Conservation (phyloP, 768 basidiomycete species). For the Amanita phalloides region DNA sequence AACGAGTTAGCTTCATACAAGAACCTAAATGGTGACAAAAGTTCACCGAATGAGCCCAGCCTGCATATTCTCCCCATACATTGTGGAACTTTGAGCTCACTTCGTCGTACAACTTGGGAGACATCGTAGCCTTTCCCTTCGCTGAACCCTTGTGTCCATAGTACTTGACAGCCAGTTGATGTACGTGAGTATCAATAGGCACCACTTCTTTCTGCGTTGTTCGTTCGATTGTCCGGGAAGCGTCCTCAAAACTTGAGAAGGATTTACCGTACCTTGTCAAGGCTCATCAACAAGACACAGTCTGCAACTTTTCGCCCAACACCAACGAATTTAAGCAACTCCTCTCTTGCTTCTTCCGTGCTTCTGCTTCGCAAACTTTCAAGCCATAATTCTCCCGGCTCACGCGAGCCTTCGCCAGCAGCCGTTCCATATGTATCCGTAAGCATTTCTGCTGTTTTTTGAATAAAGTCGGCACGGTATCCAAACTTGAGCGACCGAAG, state of each 20-base stretch:
- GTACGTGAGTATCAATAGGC: constrained; percentile 93
- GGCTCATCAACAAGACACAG: constrained; percentile 85
- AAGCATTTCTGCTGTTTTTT: constrained; percentile 72
- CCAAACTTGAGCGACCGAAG: constrained; percentile 89
- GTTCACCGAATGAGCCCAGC: constrained; percentile 82
- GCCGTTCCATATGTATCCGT: constrained; percentile 36
- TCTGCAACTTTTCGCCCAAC: constrained; percentile 97
- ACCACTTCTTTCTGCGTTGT: constrained; percentile 64
- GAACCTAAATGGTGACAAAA: background rate
- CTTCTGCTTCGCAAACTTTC: constrained; percentile 32
- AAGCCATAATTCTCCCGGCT: constrained; percentile 56
- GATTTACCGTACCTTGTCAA: constrained; percentile 58
- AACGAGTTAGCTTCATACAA: background rate
- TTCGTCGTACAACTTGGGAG: constrained; percentile 66
- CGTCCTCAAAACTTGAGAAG: background rate
- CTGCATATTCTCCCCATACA: constrained; percentile 79
- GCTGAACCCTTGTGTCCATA: constrained; percentile 50
- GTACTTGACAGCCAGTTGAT: constrained; percentile 77
- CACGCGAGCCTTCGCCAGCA: constrained; percentile 15
- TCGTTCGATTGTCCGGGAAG: background rate
- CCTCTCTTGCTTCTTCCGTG: constrained; percentile 55
- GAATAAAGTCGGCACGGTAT: constrained; percentile 88
- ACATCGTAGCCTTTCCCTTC: constrained; percentile 48
- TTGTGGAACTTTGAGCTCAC: constrained; percentile 47
- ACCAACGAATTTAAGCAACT: constrained; percentile 75